phyloP scores from a whole-genome alignment of 805 yeast genomes.

The Huiozyma sinensis region DNA sequence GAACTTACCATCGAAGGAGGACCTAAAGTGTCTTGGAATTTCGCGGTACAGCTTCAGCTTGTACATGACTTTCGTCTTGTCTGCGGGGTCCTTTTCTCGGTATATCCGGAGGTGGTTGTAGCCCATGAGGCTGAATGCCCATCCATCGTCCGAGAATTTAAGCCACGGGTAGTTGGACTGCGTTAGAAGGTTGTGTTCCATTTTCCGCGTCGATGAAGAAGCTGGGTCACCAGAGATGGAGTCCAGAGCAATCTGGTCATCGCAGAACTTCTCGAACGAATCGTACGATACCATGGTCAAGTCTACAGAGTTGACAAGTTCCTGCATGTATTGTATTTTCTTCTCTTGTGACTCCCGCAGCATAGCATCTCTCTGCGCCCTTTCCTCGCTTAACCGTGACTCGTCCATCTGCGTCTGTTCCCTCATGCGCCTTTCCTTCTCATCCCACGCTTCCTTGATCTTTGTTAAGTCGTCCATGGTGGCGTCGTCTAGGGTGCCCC shows the following conservation, averaged over 20 bases:
- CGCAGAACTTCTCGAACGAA: constrained; percentile 28
- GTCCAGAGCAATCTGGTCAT: background rate
- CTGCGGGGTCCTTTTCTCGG: constrained; percentile 13
- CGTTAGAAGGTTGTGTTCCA: constrained; percentile 11
- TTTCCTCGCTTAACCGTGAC: constrained; percentile 7
- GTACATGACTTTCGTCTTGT: constrained; percentile 5
- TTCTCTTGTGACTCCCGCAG: background rate
- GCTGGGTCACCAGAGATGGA: background rate
- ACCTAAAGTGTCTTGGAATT: constrained; percentile 4
- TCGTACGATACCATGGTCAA: constrained; percentile 31
- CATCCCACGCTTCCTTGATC: constrained; percentile 13
- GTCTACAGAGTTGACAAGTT: constrained; percentile 15
- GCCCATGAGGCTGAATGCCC: constrained; percentile 24
- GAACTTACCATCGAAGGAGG: constrained; percentile 9
- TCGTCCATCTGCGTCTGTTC: constrained; percentile 6
- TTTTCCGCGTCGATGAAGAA: background rate
- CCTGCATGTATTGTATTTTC: constrained; percentile 1
- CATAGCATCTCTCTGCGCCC: constrained; percentile 7
- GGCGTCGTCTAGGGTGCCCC: constrained; percentile 21
- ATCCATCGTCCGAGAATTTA: constrained; percentile 20
- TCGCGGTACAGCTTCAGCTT: constrained; percentile 12
- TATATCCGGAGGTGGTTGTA: constrained; percentile 17
- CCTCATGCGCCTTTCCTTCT: background rate
- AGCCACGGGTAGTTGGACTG: constrained; percentile 30
- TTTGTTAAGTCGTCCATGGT: constrained; percentile 27